Evolutionary conservation across 768 basidiomycete genomes (phyloP), one percentile per base, ranked within the genome.

Genomic region (Chalciporus sphaerocephalus): DNA sequence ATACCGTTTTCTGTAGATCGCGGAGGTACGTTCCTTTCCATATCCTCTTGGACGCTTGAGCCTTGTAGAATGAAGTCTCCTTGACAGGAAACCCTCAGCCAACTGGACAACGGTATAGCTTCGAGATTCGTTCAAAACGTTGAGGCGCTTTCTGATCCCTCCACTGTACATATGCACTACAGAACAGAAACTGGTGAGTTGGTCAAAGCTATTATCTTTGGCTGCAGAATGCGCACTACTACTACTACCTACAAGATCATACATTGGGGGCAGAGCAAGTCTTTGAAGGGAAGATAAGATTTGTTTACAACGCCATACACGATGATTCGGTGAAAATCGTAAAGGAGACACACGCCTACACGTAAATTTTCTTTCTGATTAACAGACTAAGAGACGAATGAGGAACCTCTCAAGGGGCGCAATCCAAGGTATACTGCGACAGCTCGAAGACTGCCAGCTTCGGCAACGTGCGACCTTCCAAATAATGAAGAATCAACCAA

Each of bases 261-360:
- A 52, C 38, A 25, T 42, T 39, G 33, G 54, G 47, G 23, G 30
- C 23, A 15, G 59, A 64, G 36, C 55, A 47, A 40, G 32, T 52
- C 8, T 60, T 62, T 18, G 55, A 67, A 36, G 47, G 18, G 11
- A 54, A 28, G 34, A 44, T 58, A 23, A 13, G 52, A 25, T 44
- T 48, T 25, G 45, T 40, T 4, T 67, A 66, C 44, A 24, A 42
- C 12, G 23, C 23, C 30, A 37, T 46, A 43, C 52, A 48, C 21
- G 44, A 50, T 12, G 47, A 52, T 28, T 33, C 48, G 32, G 42
- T 44, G 39, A 40, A 28, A 27, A 43, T 51, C 2, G 47, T 41
- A 6, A 51, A 22, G 33, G 71, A 68, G 36, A 62, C 68, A 11
- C 53, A 64, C 21, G 16, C 45, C 1, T 54, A 64, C 39, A 50